phyloP scores from a whole-genome alignment of 805 yeast genomes.

The Brettanomyces naardenensis region DNA sequence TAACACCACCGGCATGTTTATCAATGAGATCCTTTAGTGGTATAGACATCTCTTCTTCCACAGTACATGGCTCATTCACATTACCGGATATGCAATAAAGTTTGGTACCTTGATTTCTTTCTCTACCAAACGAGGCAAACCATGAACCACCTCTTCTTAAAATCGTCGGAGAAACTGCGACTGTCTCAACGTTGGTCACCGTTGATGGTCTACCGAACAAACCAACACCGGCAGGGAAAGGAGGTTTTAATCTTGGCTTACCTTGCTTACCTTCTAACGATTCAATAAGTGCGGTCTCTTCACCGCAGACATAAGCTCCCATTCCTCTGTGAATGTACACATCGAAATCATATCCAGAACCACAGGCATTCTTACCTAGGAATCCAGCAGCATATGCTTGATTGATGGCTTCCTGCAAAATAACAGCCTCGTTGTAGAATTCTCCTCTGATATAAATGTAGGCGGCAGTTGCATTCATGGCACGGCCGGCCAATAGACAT shows the following conservation, averaged over 20 bases:
- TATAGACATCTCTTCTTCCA: constrained; percentile 90
- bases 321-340: constrained; percentile 83
- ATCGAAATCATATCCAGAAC: constrained; percentile 79
- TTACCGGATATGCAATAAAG: constrained; percentile 84
- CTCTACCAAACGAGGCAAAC: constrained; percentile 81
- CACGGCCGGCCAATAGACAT: constrained; percentile 83
- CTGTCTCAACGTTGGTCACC: constrained; percentile 87
- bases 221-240: constrained; percentile 93
- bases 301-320: constrained; percentile 93
- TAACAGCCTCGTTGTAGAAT: constrained; percentile 73
- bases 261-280: constrained; percentile 90
- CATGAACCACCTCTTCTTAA: constrained; percentile 84
- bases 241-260: constrained; percentile 89
- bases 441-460: constrained; percentile 89
- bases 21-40: constrained; percentile 77
- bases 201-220: constrained; percentile 87
- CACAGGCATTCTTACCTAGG: constrained; percentile 81
- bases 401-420: constrained; percentile 73
- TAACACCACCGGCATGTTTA: constrained; percentile 84
- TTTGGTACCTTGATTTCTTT: constrained; percentile 77
- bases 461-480: constrained; percentile 90
- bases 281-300: constrained; percentile 85
- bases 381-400: constrained; percentile 79
- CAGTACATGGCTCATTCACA: constrained; percentile 87
- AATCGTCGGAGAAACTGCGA: constrained; percentile 84